A percentile compares a stretch with the other conserved stretches of the same genome.
Conservation (phyloP, 306 rosid genomes). For the Luffa aegyptiaca region DNA sequence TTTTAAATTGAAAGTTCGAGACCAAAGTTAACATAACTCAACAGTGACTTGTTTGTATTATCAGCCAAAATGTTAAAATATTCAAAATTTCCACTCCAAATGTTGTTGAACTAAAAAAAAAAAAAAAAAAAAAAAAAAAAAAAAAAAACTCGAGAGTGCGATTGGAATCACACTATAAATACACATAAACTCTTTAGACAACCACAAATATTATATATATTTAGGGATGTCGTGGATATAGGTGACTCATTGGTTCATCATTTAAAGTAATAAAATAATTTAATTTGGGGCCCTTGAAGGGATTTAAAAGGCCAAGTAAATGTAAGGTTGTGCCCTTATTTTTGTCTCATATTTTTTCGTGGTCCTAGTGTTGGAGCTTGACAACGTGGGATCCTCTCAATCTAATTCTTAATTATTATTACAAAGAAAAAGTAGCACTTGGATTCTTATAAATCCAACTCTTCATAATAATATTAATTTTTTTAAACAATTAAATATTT, state of each 20-base stretch:
- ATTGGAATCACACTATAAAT: too few species aligned
- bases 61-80: too few species aligned
- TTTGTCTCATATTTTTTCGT: not conserved
- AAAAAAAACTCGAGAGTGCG: too few species aligned
- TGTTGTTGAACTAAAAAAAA: too few species aligned
- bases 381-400: not conserved
- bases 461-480: not conserved
- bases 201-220: too few species aligned
- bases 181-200: too few species aligned
- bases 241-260: not conserved
- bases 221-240: not conserved
- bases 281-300: not conserved
- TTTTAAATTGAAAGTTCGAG: too few species aligned
- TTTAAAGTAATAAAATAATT: not conserved
- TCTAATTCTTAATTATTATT: not conserved
- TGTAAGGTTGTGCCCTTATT: not conserved
- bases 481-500: not conserved
- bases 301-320: not conserved
- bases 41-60: too few species aligned
- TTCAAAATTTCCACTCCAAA: too few species aligned
- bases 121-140: too few species aligned
- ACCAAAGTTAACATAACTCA: too few species aligned
- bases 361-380: not conserved
- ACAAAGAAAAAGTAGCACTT: not conserved
- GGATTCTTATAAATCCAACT: not conserved